Evolutionary conservation across 2,329 filamentous ascomycete genomes (phyloP).

Genomic region (Lasiodiplodia sp.): DNA sequence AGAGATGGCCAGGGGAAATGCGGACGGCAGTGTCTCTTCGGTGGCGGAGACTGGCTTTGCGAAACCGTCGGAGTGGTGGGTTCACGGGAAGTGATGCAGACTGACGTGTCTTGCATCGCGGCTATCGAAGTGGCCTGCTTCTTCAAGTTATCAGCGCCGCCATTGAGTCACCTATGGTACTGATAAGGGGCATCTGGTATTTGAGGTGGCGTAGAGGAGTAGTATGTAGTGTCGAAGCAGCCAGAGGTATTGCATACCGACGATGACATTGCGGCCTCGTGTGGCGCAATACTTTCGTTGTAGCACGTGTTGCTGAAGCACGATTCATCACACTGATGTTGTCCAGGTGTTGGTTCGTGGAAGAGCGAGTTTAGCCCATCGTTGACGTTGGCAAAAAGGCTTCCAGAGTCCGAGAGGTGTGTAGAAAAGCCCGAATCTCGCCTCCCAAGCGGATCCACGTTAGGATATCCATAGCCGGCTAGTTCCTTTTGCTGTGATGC

Average conservation of each 20-base stretch:
- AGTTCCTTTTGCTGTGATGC: constrained; percentile 20
- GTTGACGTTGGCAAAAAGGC: constrained; percentile 13
- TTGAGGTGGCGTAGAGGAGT: constrained; percentile 1
- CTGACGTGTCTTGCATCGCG: constrained; percentile 7
- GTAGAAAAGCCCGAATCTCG: constrained; percentile 11
- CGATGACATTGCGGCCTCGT: constrained; percentile 12
- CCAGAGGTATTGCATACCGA: constrained; percentile 7
- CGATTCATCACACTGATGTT: constrained; percentile 8
- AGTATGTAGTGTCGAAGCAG: constrained; percentile 11
- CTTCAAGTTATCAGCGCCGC: neutral
- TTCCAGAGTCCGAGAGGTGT: neutral
- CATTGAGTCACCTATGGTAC: constrained; percentile 21
- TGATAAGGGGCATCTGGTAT: constrained; percentile 20
- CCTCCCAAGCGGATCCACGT: neutral
- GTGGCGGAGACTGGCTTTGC: constrained; percentile 1
- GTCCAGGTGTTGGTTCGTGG: constrained; percentile 2
- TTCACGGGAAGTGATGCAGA: neutral
- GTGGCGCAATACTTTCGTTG: constrained; percentile 12
- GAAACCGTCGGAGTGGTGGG: neutral
- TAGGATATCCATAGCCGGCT: neutral
- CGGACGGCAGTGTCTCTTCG: neutral
- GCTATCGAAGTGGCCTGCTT: neutral
- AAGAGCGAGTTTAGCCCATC: constrained; percentile 17
- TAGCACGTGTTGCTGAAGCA: constrained; percentile 12
- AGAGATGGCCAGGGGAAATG: constrained; percentile 7